These are phyloP conservation scores for Boletus sp. DNA, from an alignment of 768 basidiomycete species.

Conservation along the genomic window DNA sequence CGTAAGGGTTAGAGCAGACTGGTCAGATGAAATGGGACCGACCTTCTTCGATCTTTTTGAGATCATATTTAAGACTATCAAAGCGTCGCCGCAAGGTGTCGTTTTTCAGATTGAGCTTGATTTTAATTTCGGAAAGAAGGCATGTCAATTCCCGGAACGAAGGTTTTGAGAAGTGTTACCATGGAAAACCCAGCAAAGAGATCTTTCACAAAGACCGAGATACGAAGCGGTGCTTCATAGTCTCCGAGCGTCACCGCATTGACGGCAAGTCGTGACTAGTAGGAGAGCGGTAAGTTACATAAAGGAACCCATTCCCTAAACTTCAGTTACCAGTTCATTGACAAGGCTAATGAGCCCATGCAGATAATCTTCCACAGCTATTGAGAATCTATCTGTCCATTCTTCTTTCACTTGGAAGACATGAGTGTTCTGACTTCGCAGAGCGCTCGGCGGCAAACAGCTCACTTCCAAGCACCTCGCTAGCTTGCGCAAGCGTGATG, in stretches of 20 bases:
- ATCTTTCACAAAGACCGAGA: slow-evolving; percentile 78
- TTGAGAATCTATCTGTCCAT: slow-evolving; percentile 62
- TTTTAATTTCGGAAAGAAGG: slow-evolving; percentile 1
- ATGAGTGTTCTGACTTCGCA: slow-evolving; percentile 6
- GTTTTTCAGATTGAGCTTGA: slow-evolving; percentile 79
- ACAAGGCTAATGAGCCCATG: slow-evolving; percentile 76
- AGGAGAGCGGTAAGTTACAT: slow-evolving; percentile 9
- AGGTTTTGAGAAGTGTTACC: slow-evolving; percentile 38
- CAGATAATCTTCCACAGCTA: slow-evolving; percentile 78
- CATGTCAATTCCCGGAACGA: slow-evolving; percentile 3
- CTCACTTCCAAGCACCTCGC: slow-evolving; percentile 68
- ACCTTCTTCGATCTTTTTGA: slow-evolving; percentile 91
- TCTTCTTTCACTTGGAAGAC: slow-evolving; percentile 57
- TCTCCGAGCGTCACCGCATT: slow-evolving; percentile 82
- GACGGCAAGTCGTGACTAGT: slow-evolving; percentile 77
- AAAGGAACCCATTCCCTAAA: background rate
- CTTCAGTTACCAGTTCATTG: slow-evolving; percentile 67
- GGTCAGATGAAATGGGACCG: slow-evolving; percentile 12
- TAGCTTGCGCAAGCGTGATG: slow-evolving; percentile 51
- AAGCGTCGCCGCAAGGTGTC: slow-evolving; percentile 72
- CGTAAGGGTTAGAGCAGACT: background rate
- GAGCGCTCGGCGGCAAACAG: slow-evolving; percentile 3
- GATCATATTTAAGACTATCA: slow-evolving; percentile 81
- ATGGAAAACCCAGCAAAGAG: slow-evolving; percentile 82
- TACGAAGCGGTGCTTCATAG: slow-evolving; percentile 75